phyloP scores from a whole-genome alignment of 345 rosid genomes.

The Eutrema heterophyllum region DNA sequence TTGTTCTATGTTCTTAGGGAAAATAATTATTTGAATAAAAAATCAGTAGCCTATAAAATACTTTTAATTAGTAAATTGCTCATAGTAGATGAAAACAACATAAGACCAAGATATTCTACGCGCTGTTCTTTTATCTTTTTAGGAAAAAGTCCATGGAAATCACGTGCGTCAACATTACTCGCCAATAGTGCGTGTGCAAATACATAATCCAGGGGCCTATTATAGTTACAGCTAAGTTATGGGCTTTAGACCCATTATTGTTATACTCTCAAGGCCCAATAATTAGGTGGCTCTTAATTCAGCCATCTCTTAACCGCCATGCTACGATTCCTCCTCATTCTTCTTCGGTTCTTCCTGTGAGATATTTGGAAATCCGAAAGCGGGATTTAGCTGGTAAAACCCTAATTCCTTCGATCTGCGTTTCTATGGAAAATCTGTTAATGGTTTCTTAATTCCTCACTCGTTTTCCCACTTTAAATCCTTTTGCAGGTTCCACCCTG shows the following conservation, averaged over 20 bases:
- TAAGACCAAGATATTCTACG: too few species aligned
- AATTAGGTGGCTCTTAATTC: neutral
- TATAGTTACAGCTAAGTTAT: neutral
- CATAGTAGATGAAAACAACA: too few species aligned
- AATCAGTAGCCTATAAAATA: too few species aligned
- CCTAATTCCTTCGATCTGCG: slow-evolving; percentile 24
- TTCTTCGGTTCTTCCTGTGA: neutral
- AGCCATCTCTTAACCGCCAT: neutral
- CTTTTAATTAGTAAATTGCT: too few species aligned
- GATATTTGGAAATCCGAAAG: slow-evolving; percentile 15
- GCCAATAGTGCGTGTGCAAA: too few species aligned
- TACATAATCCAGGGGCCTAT: neutral
- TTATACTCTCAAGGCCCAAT: neutral
- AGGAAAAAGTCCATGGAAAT: too few species aligned
- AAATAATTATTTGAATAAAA: too few species aligned
- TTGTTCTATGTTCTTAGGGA: too few species aligned
- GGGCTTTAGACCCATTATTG: neutral
- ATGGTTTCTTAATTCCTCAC: neutral
- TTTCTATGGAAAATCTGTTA: neutral
- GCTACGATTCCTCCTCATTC: neutral
- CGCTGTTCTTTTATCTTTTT: too few species aligned
- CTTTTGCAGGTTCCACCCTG: neutral
- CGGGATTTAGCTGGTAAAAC: slow-evolving; percentile 27
- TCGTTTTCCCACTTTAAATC: neutral
- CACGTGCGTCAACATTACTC: too few species aligned